phyloP scores from a whole-genome alignment of 2,329 filamentous ascomycete genomes.

The Cladosporium sp. region DNA sequence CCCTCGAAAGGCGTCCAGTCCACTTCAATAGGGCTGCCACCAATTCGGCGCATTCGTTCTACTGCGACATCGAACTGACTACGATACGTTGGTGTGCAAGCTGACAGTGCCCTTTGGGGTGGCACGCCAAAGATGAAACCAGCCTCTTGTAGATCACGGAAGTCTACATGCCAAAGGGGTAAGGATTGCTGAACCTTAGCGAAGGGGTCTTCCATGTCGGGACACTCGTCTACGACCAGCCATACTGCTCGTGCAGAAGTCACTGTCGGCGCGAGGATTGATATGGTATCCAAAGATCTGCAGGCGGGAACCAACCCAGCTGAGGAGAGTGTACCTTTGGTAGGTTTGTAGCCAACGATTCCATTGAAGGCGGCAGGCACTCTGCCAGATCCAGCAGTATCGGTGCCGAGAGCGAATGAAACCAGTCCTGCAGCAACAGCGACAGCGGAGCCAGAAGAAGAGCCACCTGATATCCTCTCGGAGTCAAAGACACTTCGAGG shows the following conservation, averaged over 20 bases:
- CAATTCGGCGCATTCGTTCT: slow-evolving; percentile 40
- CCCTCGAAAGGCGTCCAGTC: slow-evolving; percentile 55
- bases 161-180: slow-evolving; percentile 37
- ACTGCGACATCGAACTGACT: slow-evolving; percentile 47
- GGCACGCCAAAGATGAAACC: slow-evolving; percentile 54
- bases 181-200: slow-evolving; percentile 44
- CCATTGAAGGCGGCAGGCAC: slow-evolving; percentile 57
- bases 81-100: slow-evolving; percentile 45
- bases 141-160: slow-evolving; percentile 37
- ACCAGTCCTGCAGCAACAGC: slow-evolving; percentile 56
- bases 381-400: slow-evolving; percentile 57
- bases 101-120: slow-evolving; percentile 44
- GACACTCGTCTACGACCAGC: slow-evolving; percentile 47
- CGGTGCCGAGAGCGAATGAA: slow-evolving; percentile 58
- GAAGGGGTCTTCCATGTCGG: slow-evolving; percentile 54
- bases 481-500: slow-evolving; percentile 54
- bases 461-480: slow-evolving; percentile 57
- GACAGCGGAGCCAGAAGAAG: slow-evolving; percentile 57
- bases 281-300: slow-evolving; percentile 58
- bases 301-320: slow-evolving; percentile 57
- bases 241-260: slow-evolving; percentile 53
- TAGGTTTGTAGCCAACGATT: slow-evolving; percentile 53
- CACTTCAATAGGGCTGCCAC: slow-evolving; percentile 45
- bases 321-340: slow-evolving; percentile 54
- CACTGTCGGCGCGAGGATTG: slow-evolving; percentile 53